These are phyloP conservation scores for Linanthus parryae DNA, from an alignment of 148 eudicot species.

Conservation along the genomic window DNA sequence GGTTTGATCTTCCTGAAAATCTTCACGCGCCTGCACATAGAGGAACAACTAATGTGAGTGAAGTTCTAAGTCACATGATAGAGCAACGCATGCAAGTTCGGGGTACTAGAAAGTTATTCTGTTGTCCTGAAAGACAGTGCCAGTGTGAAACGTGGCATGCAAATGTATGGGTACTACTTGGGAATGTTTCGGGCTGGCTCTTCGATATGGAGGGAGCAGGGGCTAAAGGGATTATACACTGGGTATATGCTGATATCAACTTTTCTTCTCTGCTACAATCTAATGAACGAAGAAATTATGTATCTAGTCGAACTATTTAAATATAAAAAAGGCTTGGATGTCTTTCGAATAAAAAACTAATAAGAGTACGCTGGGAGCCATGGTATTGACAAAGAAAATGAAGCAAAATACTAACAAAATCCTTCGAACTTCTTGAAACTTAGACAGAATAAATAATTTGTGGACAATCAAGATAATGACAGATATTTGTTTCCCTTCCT, in stretches of 20 bases:
- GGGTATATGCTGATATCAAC: slow-evolving; percentile 45
- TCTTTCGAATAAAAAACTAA: no score
- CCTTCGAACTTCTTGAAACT: no score
- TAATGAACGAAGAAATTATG: background rate
- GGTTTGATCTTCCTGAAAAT: slow-evolving; percentile 19
- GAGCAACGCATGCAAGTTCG: slow-evolving; percentile 98
- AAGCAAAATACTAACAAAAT: no score
- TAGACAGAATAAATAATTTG: no score
- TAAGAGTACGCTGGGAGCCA: no score
- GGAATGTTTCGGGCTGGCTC: slow-evolving; percentile 93
- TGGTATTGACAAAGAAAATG: no score
- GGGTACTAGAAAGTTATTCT: slow-evolving; percentile 60
- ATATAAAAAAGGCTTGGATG: no score
- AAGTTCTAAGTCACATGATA: slow-evolving; percentile 90
- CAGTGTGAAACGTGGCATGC: slow-evolving; percentile 45
- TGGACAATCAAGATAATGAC: no score
- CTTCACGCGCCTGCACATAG: slow-evolving; percentile 29
- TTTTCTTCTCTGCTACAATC: background rate
- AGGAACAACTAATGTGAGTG: background rate
- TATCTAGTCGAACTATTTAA: background rate
- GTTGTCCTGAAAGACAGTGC: slow-evolving; percentile 40
- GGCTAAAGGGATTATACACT: slow-evolving; percentile 73
- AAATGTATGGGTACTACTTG: slow-evolving; percentile 69
- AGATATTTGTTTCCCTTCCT: no score
- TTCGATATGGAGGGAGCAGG: slow-evolving; percentile 91